Percentiles rank a stretch among this genome's conserved stretches.
Evolutionary conservation across 805 yeast genomes (phyloP).

Genomic region (Teunomyces cretensis): DNA sequence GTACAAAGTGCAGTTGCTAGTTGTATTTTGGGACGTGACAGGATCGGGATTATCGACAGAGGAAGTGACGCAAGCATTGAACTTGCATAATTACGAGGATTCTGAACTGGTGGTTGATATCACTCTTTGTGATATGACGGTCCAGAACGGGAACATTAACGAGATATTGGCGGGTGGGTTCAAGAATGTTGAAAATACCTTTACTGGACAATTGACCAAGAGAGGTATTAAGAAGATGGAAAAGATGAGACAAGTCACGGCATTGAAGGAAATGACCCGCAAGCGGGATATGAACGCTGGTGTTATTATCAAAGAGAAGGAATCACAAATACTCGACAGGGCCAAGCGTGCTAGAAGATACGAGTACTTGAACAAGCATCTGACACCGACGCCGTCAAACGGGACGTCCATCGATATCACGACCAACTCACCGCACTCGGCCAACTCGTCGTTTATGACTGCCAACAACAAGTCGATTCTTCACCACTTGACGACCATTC

Average conservation of each 20-base stretch:
- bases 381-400: conserved; percentile 6
- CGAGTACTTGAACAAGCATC: conserved; percentile 34
- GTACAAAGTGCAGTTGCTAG: conserved; percentile 38
- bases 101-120: conserved; percentile 20
- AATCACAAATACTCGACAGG: conserved; percentile 10
- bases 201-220: conserved; percentile 28
- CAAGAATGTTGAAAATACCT: conserved; percentile 17
- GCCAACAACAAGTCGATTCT: conserved; percentile 10
- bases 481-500: conserved; percentile 11
- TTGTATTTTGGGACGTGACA: conserved; percentile 43
- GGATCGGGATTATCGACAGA: conserved; percentile 14
- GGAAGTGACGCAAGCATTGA: conserved; percentile 17
- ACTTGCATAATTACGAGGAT: conserved; percentile 9
- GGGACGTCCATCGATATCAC: conserved; percentile 1
- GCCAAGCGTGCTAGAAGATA: conserved; percentile 31
- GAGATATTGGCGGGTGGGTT: conserved; percentile 24
- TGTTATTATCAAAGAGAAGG: conserved; percentile 4
- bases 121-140: conserved; percentile 34
- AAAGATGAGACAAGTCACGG: conserved; percentile 10
- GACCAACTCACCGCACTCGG: not conserved
- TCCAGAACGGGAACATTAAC: conserved; percentile 22
- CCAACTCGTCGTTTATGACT: not conserved
- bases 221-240: conserved; percentile 27
- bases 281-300: not conserved
- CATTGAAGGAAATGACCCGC: conserved; percentile 6